phyloP scores from a whole-genome alignment of 352 stramenopile species.

The Phytophthora citrophthora region DNA sequence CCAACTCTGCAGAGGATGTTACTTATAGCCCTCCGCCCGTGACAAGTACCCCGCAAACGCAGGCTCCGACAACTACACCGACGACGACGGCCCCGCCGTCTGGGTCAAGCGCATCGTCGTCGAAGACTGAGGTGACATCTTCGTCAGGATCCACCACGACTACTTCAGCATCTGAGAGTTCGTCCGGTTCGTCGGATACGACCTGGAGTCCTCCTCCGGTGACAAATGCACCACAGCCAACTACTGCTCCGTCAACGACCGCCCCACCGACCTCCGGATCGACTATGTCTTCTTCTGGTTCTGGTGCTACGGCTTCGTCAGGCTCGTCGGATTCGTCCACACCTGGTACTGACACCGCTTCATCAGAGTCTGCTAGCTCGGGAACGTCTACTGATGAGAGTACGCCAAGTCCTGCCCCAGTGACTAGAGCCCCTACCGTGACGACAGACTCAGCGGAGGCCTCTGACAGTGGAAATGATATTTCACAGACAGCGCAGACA shows the following conservation, averaged over 20 bases:
- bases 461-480: constrained; percentile 12
- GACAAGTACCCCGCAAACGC: constrained; percentile 29
- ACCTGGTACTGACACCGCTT: constrained; percentile 2
- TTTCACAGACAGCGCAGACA: constrained; percentile 25
- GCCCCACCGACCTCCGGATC: constrained; percentile 10
- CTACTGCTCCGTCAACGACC: constrained; percentile 15
- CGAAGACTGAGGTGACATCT: constrained; percentile 8
- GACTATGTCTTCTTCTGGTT: constrained; percentile 16
- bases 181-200: constrained; percentile 20
- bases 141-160: constrained; percentile 20
- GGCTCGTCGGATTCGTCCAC: constrained; percentile 18
- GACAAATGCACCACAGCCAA: constrained; percentile 21
- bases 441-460: constrained; percentile 10
- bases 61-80: constrained; percentile 15
- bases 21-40: constrained; percentile 33
- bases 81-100: constrained; percentile 16
- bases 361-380: constrained; percentile 7
- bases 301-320: constrained; percentile 14
- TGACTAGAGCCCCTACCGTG: constrained; percentile 33
- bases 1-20: constrained; percentile 9
- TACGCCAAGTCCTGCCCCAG: constrained; percentile 37
- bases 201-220: constrained; percentile 33
- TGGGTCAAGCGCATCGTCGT: constrained; percentile 17
- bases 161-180: constrained; percentile 14
- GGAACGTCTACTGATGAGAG: constrained; percentile 20